These are phyloP conservation scores for Coprinopsis strossmayeri DNA, from an alignment of 768 basidiomycete genomes.

Conservation along the genomic window DNA sequence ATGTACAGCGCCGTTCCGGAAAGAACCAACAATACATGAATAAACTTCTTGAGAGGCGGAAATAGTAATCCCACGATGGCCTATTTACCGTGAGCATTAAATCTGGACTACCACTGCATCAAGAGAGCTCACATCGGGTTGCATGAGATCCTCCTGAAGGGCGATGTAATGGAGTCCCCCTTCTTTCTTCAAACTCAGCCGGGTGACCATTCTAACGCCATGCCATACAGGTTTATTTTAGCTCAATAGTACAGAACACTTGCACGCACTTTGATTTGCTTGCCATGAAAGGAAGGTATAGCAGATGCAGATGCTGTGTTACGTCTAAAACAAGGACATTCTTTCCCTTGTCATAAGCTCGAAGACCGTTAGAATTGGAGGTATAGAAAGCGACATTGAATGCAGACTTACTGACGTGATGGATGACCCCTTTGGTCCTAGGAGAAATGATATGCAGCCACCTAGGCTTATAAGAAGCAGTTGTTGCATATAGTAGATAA, in stretches of 20 bases:
- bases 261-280: slow-evolving; percentile 39
- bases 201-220: slow-evolving; percentile 40
- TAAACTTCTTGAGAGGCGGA: slow-evolving; percentile 3
- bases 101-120: too few relatives aligned
- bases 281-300: slow-evolving; percentile 33
- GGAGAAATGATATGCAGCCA: slow-evolving; percentile 57
- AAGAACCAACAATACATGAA: neutral
- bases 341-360: slow-evolving; percentile 39
- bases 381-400: too few relatives aligned
- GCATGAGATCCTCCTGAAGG: slow-evolving; percentile 39
- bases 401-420: slow-evolving; percentile 36
- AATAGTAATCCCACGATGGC: slow-evolving; percentile 1
- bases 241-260: too few relatives aligned
- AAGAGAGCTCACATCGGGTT: slow-evolving; percentile 21
- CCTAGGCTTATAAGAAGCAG: too few relatives aligned
- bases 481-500: neutral
- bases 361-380: neutral
- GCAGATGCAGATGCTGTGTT: slow-evolving; percentile 40
- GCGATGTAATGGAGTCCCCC: slow-evolving; percentile 33
- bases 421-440: slow-evolving; percentile 27
- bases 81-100: neutral
- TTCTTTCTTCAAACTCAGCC: slow-evolving; percentile 40
- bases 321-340: slow-evolving; percentile 38
- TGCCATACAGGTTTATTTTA: too few relatives aligned
- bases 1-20: neutral